Base-by-base conservation (phyloP, 1,139 yeast species). In the Saccharomyces hybrid region DNA sequence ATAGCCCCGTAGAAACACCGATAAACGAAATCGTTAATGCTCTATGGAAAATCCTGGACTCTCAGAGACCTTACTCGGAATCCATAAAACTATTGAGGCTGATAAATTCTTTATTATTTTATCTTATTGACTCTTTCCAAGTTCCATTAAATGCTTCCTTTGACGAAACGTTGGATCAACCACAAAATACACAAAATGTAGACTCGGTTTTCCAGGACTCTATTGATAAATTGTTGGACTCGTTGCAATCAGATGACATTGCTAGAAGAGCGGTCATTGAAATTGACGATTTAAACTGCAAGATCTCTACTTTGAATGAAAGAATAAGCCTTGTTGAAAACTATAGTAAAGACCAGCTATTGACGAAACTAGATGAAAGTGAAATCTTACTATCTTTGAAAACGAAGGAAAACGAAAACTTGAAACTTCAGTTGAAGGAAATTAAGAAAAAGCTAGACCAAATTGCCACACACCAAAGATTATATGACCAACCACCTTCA, bases 221-320 rank as follows among this genome's bases (percentile, higher is more conserved):
- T 0, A 83, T 93, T 46, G 88, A 87, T 64, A 77, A 82, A 54
- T 75, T 93, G 52, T 77, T 83, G 64, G 83, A 89, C 52, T 79
- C 85, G 48, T 76, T 91, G 66, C 82, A 84, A 59, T 87, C 96
- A 0, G 97, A 91, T 66, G 96, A 88, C 56, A 83, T 86, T 71
- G 95, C 96, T 14, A 75, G 82, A 52, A 76, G 85, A 57, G 96
- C 96, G 0, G 73, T 86, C 65, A 73, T 76, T 44, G 96, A 90
- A 62, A 82, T 85, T 26, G 82, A 79, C 54, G 81, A 77, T 28
- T 75, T 82, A 38, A 78, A 80, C 58, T 77, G 76, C 54, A 73
- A 76, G 19, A 84, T 85, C 0, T 83, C 79, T 58, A 82, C 80
- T 58, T 46, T 52, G 19, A 57, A 56, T n/a, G 54, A 56, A 9